A percentile compares a stretch with the other conserved stretches of the same genome.
Conservation (phyloP, 1,284 basidiomycete species). For the Mycosarcoma mackinlayi region DNA sequence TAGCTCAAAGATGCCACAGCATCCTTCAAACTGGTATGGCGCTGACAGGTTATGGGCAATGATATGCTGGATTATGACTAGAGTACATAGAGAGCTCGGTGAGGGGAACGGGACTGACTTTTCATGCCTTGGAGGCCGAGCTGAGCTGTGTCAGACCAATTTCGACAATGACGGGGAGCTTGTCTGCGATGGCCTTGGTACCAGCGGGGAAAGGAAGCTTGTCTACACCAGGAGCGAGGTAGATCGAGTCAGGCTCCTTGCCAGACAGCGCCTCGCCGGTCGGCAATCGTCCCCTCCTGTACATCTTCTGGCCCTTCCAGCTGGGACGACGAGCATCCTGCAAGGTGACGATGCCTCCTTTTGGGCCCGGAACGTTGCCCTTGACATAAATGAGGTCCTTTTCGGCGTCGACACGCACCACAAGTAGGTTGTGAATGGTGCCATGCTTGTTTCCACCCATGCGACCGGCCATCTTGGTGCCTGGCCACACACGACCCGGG, state of each 20-base stretch:
- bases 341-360: conserved; percentile 70
- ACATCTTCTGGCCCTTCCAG: conserved; percentile 63
- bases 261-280: conserved; percentile 77
- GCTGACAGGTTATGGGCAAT: background rate
- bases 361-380: conserved; percentile 73
- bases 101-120: background rate
- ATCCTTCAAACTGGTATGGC: too few relatives aligned
- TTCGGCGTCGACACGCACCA: conserved; percentile 85
- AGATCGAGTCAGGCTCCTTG: conserved; percentile 76
- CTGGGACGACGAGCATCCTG: conserved; percentile 65
- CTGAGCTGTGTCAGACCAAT: conserved; percentile 50
- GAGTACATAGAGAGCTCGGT: conserved; percentile 24
- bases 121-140: conserved; percentile 33
- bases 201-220: conserved; percentile 92
- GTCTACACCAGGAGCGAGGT: conserved; percentile 83
- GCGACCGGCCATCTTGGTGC: conserved; percentile 97
- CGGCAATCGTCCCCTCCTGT: conserved; percentile 59
- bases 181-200: conserved; percentile 80
- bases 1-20: background rate
- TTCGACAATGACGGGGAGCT: conserved; percentile 63
- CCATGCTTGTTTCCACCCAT: conserved; percentile 76
- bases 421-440: conserved; percentile 80
- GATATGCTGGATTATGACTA: conserved; percentile 17
- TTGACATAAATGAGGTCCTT: conserved; percentile 88
- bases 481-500: conserved; percentile 91